phyloP scores from a whole-genome alignment of 139 green algal genomes.

The Coccomyxa sp. region DNA sequence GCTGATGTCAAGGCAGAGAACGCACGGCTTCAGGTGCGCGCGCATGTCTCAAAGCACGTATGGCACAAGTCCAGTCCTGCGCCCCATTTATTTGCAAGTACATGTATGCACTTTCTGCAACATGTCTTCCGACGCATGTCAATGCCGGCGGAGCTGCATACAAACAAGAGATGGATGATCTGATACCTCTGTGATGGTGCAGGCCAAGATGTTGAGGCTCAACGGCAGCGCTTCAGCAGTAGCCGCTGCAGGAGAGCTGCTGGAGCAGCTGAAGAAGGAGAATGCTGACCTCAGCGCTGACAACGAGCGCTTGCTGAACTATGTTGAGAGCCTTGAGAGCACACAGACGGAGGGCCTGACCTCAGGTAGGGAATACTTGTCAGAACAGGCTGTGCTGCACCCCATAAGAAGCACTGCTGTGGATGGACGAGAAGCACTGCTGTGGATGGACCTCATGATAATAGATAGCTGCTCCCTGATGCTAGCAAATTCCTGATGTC shows the following conservation, averaged over 20 bases:
- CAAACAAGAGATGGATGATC: no score
- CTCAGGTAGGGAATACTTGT: neutral
- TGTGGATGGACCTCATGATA: neutral
- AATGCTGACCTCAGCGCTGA: neutral
- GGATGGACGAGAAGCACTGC: neutral
- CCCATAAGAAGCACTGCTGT: neutral
- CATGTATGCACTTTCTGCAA: neutral
- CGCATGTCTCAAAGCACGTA: no score
- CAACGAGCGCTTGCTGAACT: slow-evolving; percentile 1
- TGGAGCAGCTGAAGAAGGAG: slow-evolving; percentile 6
- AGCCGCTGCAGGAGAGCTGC: neutral
- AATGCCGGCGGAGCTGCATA: neutral
- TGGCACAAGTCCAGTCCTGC: no score
- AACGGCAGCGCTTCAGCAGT: neutral
- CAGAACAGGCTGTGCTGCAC: neutral
- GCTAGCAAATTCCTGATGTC: neutral
- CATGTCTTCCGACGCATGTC: neutral
- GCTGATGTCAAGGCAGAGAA: neutral
- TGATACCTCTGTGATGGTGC: neutral
- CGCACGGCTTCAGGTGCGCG: neutral
- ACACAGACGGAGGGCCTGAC: neutral
- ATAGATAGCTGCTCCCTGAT: neutral
- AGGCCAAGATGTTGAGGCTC: slow-evolving; percentile 1
- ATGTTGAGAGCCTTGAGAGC: neutral
- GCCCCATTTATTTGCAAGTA: no score